Conservation (phyloP, 306 rosid genomes). For the Glycine latifolia region DNA sequence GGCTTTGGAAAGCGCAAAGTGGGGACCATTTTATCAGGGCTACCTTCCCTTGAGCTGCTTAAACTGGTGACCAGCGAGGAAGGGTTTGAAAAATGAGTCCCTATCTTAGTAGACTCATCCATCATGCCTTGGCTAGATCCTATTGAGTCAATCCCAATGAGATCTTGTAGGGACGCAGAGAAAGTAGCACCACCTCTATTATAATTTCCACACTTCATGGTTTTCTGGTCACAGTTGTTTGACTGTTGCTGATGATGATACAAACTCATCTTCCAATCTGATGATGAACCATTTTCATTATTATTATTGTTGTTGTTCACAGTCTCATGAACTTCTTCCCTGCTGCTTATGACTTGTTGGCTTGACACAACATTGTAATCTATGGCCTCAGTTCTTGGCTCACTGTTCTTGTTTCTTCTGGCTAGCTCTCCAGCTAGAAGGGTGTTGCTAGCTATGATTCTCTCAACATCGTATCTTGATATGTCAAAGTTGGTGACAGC, state of each 20-base stretch:
- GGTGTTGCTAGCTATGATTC: slow-evolving; percentile 81
- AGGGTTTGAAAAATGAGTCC: slow-evolving; percentile 71
- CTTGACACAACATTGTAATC: slow-evolving; percentile 48
- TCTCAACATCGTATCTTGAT: slow-evolving; percentile 80
- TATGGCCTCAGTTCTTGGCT: slow-evolving; percentile 49
- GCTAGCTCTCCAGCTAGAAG: slow-evolving; percentile 79
- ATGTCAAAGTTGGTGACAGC: slow-evolving; percentile 90
- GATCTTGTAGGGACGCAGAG: slow-evolving; percentile 68
- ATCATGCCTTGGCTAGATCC: slow-evolving; percentile 51
- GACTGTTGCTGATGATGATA: slow-evolving; percentile 56
- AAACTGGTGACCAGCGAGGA: slow-evolving; percentile 77
- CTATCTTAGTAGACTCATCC: slow-evolving; percentile 58
- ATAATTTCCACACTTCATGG: slow-evolving; percentile 45
- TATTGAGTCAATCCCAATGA: slow-evolving; percentile 66
- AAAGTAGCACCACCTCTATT: slow-evolving; percentile 44
- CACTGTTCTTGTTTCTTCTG: slow-evolving; percentile 53
- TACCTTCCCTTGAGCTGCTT: slow-evolving; percentile 81
- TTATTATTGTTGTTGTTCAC: slow-evolving; percentile 6
- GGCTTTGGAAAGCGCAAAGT: slow-evolving; percentile 59
- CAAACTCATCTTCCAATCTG: slow-evolving; percentile 64
- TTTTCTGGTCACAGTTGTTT: slow-evolving; percentile 48
- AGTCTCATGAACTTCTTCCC: slow-evolving; percentile 32
- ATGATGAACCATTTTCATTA: slow-evolving; percentile 45
- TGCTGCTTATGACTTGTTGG: slow-evolving; percentile 35
- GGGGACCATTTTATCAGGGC: slow-evolving; percentile 70